Evolutionary conservation across 164 flowering plant species (phyloP), one percentile per base, ranked within the genome.

Genomic region (Magnolia sinica): DNA sequence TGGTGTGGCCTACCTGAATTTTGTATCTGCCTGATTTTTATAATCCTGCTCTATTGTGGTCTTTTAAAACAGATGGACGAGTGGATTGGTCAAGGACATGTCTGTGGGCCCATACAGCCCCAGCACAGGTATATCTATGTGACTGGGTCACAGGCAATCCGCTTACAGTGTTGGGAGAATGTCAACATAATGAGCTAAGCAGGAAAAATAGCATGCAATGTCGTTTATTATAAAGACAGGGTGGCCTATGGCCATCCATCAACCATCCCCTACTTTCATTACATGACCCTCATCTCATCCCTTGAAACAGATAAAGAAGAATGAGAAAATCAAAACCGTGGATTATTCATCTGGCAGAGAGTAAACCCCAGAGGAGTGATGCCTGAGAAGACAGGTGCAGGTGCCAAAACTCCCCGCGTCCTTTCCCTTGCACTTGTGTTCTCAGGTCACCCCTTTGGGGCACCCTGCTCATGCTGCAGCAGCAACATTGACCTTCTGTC

Each of bases 361-460:
- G 13, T 55, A 55, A 8, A 55, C 66, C 81, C 82, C 79, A 70
- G 64, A 81, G 85, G 87, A 59, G 85, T 82, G 83, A 16, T 51
- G 29, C 70, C 83, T 83, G 82, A 81, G 82, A 85, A 81, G 85
- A 85, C 85, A 81, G 45, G 78, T 64, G 16, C 14, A 50, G 13
- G 61, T 31, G 52, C 7, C 19, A 3, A 3, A 7, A 14, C 11
- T 11, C 24, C 2, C 45, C 0, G 45, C 45, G 45, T 4, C 7
- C 7, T 37, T 37, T 55, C 64, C 24, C 68, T 74, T 61, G 49
- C 77, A 73, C 72, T 67, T 81, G 85, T 84, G 87, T 82, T 85
- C 85, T 85, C 84, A 82, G 85, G 87, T 83, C 87, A 85, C 85
- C 87, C 85, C 85, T 83, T 81, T 79, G 82, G 82, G 80, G 52